These are phyloP conservation scores for Hypoxylon intermedium DNA, from an alignment of 495 filamentous ascomycete species.

Conservation along the genomic window DNA sequence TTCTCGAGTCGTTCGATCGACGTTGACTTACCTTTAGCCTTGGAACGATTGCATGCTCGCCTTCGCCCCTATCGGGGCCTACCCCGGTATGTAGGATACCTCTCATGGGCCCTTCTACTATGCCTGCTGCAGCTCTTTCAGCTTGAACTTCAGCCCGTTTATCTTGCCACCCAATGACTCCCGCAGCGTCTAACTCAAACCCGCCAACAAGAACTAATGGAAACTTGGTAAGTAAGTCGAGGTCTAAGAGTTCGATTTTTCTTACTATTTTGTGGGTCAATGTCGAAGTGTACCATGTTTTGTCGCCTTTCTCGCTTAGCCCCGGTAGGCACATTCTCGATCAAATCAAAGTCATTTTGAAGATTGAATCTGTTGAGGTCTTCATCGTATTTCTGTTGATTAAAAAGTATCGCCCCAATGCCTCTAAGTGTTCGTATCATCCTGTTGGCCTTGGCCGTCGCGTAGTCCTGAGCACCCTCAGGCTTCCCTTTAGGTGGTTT, in stretches of 20 bases:
- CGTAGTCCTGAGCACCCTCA: too few species aligned
- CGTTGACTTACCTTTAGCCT: slow-evolving; percentile 11
- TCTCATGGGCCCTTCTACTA: too few species aligned
- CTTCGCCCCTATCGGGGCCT: neutral
- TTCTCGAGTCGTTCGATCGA: neutral
- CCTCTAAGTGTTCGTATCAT: neutral
- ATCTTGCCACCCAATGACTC: neutral
- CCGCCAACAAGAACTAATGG: slow-evolving; percentile 10
- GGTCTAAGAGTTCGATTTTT: neutral
- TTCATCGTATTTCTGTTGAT: too few species aligned
- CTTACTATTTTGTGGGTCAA: slow-evolving; percentile 21
- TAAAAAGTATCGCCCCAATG: neutral
- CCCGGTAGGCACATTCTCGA: slow-evolving; percentile 6
- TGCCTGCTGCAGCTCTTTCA: neutral
- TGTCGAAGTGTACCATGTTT: slow-evolving; percentile 25
- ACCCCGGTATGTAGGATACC: neutral
- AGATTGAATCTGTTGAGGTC: too few species aligned
- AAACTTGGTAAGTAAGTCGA: slow-evolving; percentile 1
- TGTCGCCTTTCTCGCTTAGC: neutral
- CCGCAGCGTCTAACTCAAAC: neutral
- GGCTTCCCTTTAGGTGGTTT: neutral
- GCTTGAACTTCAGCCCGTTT: neutral
- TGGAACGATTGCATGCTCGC: slow-evolving; percentile 16
- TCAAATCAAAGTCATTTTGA: too few species aligned
- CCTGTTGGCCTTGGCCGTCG: neutral